Conservation (phyloP, 805 yeast species). For the Kodamaea sagamina region DNA sequence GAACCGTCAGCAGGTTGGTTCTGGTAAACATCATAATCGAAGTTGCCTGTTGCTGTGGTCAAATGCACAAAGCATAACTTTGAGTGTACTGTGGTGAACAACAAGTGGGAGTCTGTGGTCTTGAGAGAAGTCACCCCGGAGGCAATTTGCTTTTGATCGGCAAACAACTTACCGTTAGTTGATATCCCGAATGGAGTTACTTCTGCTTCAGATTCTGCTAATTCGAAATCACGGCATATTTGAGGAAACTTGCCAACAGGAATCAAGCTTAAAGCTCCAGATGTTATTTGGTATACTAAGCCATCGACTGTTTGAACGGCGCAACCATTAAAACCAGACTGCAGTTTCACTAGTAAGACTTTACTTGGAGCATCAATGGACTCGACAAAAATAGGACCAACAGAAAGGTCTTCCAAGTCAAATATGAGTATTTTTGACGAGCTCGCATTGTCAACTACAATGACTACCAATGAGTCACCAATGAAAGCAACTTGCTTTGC, state of each 20-base stretch:
- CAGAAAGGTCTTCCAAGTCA: conserved; percentile 44
- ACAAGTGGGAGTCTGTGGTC: conserved; percentile 67
- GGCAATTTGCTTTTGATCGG: conserved; percentile 58
- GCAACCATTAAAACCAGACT: conserved; percentile 52
- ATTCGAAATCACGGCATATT: conserved; percentile 60
- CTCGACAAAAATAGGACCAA: conserved; percentile 41
- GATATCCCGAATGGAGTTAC: conserved; percentile 70
- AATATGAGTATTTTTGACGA: conserved; percentile 54
- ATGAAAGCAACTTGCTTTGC: conserved; percentile 67
- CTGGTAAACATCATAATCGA: conserved; percentile 38
- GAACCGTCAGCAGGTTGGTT: conserved; percentile 22
- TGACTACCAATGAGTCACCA: conserved; percentile 52
- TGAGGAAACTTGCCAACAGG: conserved; percentile 62
- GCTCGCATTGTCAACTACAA: conserved; percentile 55
- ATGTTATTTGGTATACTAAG: conserved; percentile 44
- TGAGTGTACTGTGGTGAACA: conserved; percentile 88
- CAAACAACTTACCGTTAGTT: conserved; percentile 70
- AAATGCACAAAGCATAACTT: conserved; percentile 80
- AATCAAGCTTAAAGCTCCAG: conserved; percentile 21
- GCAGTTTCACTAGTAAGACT: conserved; percentile 56
- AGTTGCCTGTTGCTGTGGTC: conserved; percentile 32
- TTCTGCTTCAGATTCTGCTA: conserved; percentile 29
- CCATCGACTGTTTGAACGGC: conserved; percentile 69
- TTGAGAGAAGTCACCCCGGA: conserved; percentile 81
- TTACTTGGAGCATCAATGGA: conserved; percentile 50